Evolutionary conservation across 2,329 filamentous ascomycete genomes (phyloP).

Genomic region (Arthroderma sp.): DNA sequence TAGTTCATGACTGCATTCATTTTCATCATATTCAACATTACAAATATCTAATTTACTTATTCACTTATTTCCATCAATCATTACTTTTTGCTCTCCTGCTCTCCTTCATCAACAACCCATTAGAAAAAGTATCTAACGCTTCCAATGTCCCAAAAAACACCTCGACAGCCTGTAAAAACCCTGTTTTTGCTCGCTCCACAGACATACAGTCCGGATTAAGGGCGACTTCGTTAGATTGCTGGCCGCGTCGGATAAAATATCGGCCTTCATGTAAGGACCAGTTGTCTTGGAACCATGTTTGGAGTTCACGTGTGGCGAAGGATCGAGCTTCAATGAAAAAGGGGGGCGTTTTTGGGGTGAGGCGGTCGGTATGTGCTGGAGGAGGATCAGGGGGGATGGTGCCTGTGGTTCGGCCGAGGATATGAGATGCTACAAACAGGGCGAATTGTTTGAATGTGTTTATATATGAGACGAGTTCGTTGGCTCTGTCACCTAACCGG

Average conservation of each 20-base stretch:
- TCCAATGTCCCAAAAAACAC: constrained; percentile 13
- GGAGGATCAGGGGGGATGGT: neutral
- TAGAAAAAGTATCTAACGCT: constrained; percentile 10
- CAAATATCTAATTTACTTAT: too few species aligned
- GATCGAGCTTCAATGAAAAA: constrained; percentile 17
- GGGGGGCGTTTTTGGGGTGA: constrained; percentile 1
- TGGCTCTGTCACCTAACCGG: constrained; percentile 18
- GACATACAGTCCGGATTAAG: constrained; percentile 21
- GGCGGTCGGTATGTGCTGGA: neutral
- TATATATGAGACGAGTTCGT: constrained; percentile 20
- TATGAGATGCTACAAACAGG: constrained; percentile 19
- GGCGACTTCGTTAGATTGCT: constrained; percentile 31
- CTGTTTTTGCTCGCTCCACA: constrained; percentile 11
- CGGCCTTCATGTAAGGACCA: constrained; percentile 34
- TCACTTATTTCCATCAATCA: too few species aligned
- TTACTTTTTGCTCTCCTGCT: too few species aligned
- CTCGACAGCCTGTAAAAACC: constrained; percentile 16
- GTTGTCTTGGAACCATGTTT: constrained; percentile 29
- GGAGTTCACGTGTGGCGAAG: constrained; percentile 30
- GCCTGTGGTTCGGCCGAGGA: constrained; percentile 14
- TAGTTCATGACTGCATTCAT: too few species aligned
- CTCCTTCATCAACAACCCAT: neutral
- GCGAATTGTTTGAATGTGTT: constrained; percentile 29
- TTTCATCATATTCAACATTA: too few species aligned
- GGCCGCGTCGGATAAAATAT: constrained; percentile 37